These are phyloP conservation scores for Leccinum incarnatum DNA, from an alignment of 768 basidiomycete genomes.

Conservation along the genomic window DNA sequence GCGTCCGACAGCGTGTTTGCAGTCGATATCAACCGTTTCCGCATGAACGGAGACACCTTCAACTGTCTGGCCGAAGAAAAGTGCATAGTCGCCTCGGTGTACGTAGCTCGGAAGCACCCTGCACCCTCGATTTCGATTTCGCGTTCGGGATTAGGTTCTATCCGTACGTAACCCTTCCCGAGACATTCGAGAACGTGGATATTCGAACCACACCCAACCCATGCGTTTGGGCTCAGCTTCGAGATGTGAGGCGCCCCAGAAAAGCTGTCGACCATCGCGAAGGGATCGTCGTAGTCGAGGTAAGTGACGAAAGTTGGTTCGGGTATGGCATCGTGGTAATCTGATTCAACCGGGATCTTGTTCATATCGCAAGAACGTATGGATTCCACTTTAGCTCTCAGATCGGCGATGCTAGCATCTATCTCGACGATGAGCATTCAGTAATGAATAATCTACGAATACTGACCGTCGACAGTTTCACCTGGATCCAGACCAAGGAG, in stretches of 20 bases:
- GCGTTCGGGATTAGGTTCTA: constrained; percentile 45
- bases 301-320: constrained; percentile 67
- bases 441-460: neutral
- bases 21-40: constrained; percentile 50
- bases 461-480: constrained; percentile 57
- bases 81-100: constrained; percentile 51
- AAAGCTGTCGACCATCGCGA: constrained; percentile 49
- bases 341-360: constrained; percentile 7
- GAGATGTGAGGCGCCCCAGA: constrained; percentile 55
- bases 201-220: constrained; percentile 77
- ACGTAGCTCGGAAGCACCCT: constrained; percentile 48
- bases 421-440: neutral
- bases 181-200: constrained; percentile 74
- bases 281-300: constrained; percentile 74
- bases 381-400: constrained; percentile 43
- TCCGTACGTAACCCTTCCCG: constrained; percentile 64
- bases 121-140: constrained; percentile 27
- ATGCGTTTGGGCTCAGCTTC: constrained; percentile 57
- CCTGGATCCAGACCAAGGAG: constrained; percentile 83
- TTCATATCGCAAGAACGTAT: constrained; percentile 1
- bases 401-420: constrained; percentile 53
- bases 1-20: constrained; percentile 58
- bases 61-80: constrained; percentile 41
- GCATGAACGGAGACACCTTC: constrained; percentile 53
- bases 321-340: constrained; percentile 40